Evolutionary conservation across 257 asterid species (phyloP).

Genomic region (Solanum medicagineum): DNA sequence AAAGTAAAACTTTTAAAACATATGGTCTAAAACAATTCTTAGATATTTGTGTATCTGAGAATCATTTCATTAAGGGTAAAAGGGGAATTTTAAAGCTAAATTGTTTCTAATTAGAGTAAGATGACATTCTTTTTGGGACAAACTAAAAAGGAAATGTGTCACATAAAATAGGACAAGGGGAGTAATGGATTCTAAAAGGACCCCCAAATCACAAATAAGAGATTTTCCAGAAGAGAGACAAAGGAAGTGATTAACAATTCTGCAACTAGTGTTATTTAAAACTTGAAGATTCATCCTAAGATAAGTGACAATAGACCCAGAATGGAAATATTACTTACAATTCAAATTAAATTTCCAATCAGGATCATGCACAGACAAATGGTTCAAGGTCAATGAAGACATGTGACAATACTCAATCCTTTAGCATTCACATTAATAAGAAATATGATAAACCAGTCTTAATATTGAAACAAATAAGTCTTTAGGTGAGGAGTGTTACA

Average conservation of each 20-base stretch:
- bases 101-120: too few species aligned
- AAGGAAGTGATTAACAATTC: not conserved
- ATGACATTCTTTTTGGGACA: too few species aligned
- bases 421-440: not conserved
- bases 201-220: not conserved
- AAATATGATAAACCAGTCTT: not conserved
- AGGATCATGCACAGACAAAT: not conserved
- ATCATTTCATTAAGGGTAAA: too few species aligned
- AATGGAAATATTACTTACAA: not conserved
- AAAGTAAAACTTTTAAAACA: too few species aligned
- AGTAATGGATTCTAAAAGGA: not conserved
- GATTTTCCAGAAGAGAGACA: not conserved
- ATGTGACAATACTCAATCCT: not conserved
- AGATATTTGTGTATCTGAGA: too few species aligned
- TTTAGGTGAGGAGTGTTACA: conserved; percentile 28
- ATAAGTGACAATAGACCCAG: not conserved
- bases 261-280: not conserved
- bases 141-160: too few species aligned
- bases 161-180: too few species aligned
- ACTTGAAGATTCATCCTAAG: not conserved
- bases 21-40: too few species aligned
- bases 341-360: not conserved
- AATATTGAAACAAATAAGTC: not conserved
- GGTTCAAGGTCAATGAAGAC: not conserved
- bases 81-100: too few species aligned